Evolutionary conservation across 139 green algal genomes (phyloP), one percentile per base, ranked within the genome.

Genomic region (Chlorella sp.): DNA sequence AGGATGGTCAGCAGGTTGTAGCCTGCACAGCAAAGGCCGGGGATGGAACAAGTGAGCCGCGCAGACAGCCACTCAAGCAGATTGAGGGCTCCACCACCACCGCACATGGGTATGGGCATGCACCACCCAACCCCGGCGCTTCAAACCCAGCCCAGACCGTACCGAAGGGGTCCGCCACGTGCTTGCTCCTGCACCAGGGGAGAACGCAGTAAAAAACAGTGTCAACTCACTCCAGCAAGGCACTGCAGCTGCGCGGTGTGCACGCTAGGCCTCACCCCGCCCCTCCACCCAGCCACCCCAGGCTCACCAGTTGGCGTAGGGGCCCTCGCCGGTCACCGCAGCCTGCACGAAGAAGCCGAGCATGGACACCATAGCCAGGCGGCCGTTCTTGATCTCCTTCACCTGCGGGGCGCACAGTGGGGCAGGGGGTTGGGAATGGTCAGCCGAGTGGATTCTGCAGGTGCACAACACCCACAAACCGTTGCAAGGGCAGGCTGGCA

Each of bases 331-430:
- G 55, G 97, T 99, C 51, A 98, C 96, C 39, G 92, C 91, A 21
- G 87, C 91, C 92, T 98, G 96, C 28, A 98, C 78, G 71, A 90
- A 90, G 68, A 91, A 89, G 51, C 90, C 95, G 86, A 98, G 92
- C 39, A 97, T 92, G 67, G 93, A 93, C 38, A 98, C 89, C 95
- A 99, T 98, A 69, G 96, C 96, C 18, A 99, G 93, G 80, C 96
- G 94, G 71, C 96, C 96, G 91, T 99, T 98, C 93, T 99, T 99
- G 93, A 99, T 98, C 92, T 99, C 97, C 94, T 98, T 98, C 20
- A 99, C 96, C 71, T 64, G 69, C 69, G 44, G 34, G 15, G 44
- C 7, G 44, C 44, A 55, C 11, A 11, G 44, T 7, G 7, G 20
- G 71, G 41, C 4, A 2, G 20, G 36, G 26, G 71, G 9, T 38